Evolutionary conservation across 345 rosid species (phyloP).

Genomic region (Salix udensis): DNA sequence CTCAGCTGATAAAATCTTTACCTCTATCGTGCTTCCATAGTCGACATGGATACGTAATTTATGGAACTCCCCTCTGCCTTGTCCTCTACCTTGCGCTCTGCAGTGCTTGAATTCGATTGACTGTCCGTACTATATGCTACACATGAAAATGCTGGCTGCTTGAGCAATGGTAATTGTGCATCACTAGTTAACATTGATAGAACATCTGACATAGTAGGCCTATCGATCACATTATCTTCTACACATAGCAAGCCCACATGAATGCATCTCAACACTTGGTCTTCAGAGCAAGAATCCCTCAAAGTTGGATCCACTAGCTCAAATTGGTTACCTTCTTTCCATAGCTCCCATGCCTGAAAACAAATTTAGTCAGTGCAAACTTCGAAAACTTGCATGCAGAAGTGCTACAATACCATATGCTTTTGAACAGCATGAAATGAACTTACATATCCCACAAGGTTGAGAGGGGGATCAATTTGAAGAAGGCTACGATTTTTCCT

Average conservation of each 20-base stretch:
- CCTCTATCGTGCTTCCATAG: background rate
- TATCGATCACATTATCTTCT: background rate
- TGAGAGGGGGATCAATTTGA: background rate
- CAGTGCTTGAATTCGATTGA: too few relatives aligned
- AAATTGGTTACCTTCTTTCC: constrained; percentile 5
- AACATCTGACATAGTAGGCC: constrained; percentile 15
- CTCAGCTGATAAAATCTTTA: too few relatives aligned
- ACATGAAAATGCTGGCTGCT: background rate
- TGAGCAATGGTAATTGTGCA: background rate
- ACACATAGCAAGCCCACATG: constrained; percentile 12
- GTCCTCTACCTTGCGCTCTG: too few relatives aligned
- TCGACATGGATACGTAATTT: background rate
- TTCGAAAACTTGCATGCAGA: too few relatives aligned
- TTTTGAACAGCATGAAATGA: background rate
- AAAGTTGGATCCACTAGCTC: constrained; percentile 7
- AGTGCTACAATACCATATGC: too few relatives aligned
- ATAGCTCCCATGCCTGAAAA: constrained; percentile 20
- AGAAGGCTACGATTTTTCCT: constrained; percentile 4
- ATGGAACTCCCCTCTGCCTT: background rate
- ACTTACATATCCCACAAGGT: constrained; percentile 22
- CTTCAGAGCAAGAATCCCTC: background rate
- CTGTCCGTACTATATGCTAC: too few relatives aligned
- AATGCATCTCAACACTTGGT: constrained; percentile 13
- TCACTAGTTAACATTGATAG: constrained; percentile 14
- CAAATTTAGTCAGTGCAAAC: background rate